These are phyloP conservation scores for Ilyonectria sp. DNA, from an alignment of 2,329 filamentous ascomycete species.

Conservation along the genomic window DNA sequence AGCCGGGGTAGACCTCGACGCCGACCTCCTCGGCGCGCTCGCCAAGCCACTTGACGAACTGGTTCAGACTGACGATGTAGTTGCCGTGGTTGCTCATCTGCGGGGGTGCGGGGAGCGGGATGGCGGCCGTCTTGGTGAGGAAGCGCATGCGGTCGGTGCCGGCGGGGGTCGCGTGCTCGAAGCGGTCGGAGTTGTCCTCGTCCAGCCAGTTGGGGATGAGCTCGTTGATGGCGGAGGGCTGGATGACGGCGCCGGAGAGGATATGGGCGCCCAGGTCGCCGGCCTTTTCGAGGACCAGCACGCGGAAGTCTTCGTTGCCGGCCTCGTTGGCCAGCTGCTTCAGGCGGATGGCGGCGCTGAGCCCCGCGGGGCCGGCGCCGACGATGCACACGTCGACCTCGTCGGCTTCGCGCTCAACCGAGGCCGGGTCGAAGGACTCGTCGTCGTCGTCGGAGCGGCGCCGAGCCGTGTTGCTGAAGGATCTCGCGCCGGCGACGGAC, in stretches of 20 bases:
- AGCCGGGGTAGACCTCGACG: slow-evolving; percentile 96
- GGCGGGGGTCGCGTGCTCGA: slow-evolving; percentile 89
- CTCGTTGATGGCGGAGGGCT: slow-evolving; percentile 90
- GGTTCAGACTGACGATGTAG: slow-evolving; percentile 96
- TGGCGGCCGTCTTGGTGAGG: slow-evolving; percentile 83
- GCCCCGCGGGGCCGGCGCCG: slow-evolving; percentile 93
- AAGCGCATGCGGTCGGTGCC: slow-evolving; percentile 92
- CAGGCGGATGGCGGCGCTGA: slow-evolving; percentile 92
- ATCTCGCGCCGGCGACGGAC: slow-evolving; percentile 45
- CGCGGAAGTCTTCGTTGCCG: slow-evolving; percentile 95
- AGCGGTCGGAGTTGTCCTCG: slow-evolving; percentile 89
- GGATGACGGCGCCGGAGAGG: slow-evolving; percentile 93
- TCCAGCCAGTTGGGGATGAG: slow-evolving; percentile 94
- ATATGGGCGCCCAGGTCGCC: slow-evolving; percentile 96
- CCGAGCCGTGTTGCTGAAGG: slow-evolving; percentile 55
- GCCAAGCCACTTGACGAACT: slow-evolving; percentile 95
- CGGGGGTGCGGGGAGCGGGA: slow-evolving; percentile 89
- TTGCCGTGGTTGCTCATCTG: slow-evolving; percentile 99
- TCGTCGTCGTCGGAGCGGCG: slow-evolving; percentile 48
- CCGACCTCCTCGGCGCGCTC: slow-evolving; percentile 97
- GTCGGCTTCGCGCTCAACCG: slow-evolving; percentile 89
- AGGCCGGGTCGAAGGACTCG: slow-evolving; percentile 73
- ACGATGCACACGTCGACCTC: slow-evolving; percentile 97
- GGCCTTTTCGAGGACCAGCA: slow-evolving; percentile 94
- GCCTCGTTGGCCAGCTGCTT: slow-evolving; percentile 96